Base-by-base conservation (phyloP, 345 rosid species). In the Gossypium bickii region DNA sequence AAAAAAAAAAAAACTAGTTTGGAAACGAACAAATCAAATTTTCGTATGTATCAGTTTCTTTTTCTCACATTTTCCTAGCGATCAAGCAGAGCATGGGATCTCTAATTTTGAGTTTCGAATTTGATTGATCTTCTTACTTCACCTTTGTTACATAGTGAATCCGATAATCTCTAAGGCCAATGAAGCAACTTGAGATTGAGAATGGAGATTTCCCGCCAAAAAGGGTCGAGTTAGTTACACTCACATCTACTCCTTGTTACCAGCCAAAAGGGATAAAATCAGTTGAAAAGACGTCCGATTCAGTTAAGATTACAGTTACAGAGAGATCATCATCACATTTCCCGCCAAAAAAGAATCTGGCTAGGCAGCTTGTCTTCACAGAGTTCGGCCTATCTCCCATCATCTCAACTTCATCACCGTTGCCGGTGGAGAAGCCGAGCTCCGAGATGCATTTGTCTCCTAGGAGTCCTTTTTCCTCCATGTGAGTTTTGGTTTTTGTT, bases 331-430 rank as follows among this genome's bases (percentile, higher is more conserved):
- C 55, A 58, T 59, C 43, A 7, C 41, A 27, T 76, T 71, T 77
- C 81, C 74, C 74, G 65, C 57, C 79, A 44, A 75, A 71, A 80
- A 81, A 73, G 78, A 82, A 78, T 73, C 82, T 70, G 51, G 76
- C 74, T 57, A 81, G 52, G 72, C 80, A 81, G 79, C 83, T 85
- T 62, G 80, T 83, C 57, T 86, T 85, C 67, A 81, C 89, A 4
- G 80, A 84, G 81, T 67, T 80, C 18, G 83, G 85, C 64, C 75
- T 74, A 72, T 74, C 83, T 71, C 82, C 79, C 9, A n/a, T 74
- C 64, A 38, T 22, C 65, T 5, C 62, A 12, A 61, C 60, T 15
- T 58, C 80, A 51, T 79, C 57, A 29, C 77, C 52, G 48, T 41
- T 63, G 25, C 38, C 68, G 58, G 2, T 71, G 75, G 53, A 58